Base-by-base conservation (phyloP, 2,329 filamentous ascomycete species). In the Penicillium nordicum region DNA sequence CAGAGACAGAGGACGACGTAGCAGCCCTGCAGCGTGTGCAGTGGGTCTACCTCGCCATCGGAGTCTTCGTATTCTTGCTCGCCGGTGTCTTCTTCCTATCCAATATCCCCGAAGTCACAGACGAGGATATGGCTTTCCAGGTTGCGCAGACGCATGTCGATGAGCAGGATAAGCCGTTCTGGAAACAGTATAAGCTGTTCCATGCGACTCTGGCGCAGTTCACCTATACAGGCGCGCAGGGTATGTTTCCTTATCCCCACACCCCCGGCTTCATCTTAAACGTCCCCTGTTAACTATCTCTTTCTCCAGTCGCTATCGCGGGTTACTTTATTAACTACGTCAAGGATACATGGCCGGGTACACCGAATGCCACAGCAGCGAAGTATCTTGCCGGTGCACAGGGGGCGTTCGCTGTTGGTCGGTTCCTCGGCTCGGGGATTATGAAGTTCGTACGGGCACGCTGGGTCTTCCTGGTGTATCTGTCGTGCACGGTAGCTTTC, bases 41-140 rank as follows among this genome's bases (percentile, higher is more conserved):
- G 72, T 92, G 86, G 84, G 86, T 89, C 0, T 94, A 94, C 64
- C 81, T 94, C n/a, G 88, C 86, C 53, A 88, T 93, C 58, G 90
- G 86, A 4, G 77, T 82, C 67, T 91, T 91, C 60, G 88, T 91
- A 32, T 84, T 85, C 61, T 66, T 84, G 3, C 79, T 92, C 3
- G 88, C 85, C 0, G 71, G 79, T 5, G 76, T 87, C n/a, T 89
- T 90, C 70, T 87, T 84, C 73, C 69, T 89, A 40, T 83, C 84
- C 9, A 80, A 80, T 12, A 87, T 90, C 53, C 88, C 88, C 6
- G 88, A 91, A 70, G 85, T 91, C 64, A 90, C 87, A 11, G 85
- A 87, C 66, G 79, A 81, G 68, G 87, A 90, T 63, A 89, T 87
- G 83, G 80, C 78, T 27, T 79, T 83, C 64, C 84, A 88, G 67